Percentiles rank a stretch among this genome's conserved stretches.
Evolutionary conservation across 345 rosid species (phyloP).

Genomic region (Citrus glauca): DNA sequence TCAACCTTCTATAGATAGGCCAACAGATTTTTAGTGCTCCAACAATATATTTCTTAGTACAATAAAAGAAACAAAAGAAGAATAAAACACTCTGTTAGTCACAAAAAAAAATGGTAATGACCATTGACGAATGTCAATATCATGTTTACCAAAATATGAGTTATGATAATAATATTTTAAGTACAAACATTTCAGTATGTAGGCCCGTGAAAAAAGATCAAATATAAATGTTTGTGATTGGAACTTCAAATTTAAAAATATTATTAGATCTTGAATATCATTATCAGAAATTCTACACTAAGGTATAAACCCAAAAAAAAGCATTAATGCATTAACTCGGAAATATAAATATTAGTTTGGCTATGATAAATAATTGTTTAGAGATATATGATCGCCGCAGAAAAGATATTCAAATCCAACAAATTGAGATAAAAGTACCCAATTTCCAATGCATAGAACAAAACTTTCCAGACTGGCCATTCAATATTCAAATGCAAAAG

Average conservation of each 20-base stretch:
- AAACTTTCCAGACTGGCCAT: too few species aligned
- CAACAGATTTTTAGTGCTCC: conserved; percentile 49
- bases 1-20: conserved; percentile 41
- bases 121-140: not conserved
- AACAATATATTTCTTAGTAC: conserved; percentile 41
- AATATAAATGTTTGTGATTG: not conserved
- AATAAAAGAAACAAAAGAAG: not conserved
- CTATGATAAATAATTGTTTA: not conserved
- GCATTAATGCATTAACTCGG: not conserved
- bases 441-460: too few species aligned
- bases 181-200: not conserved
- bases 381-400: not conserved
- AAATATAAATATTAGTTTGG: not conserved
- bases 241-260: not conserved
- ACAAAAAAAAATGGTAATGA: not conserved
- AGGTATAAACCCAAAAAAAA: not conserved
- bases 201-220: not conserved
- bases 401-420: not conserved
- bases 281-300: not conserved
- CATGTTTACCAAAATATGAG: not conserved
- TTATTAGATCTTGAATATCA: not conserved
- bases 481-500: too few species aligned
- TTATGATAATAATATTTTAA: not conserved
- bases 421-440: too few species aligned
- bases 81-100: not conserved